Conservation (phyloP, 306 rosid species). For the Cercis canadensis region DNA sequence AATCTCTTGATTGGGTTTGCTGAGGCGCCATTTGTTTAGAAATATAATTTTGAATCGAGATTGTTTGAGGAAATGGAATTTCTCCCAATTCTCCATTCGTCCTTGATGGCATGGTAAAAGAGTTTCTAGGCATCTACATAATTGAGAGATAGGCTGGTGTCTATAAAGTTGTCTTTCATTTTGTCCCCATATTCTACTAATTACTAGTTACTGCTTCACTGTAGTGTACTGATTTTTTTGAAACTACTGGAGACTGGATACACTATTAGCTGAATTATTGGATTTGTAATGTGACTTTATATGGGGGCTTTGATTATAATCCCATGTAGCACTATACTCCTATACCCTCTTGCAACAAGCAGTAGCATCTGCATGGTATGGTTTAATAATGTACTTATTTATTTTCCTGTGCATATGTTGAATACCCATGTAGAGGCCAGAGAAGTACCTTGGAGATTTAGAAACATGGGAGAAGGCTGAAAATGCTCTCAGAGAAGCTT, state of each 20-base stretch:
- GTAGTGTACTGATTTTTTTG: background rate
- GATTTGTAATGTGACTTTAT: background rate
- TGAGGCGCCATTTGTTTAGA: background rate
- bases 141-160: background rate
- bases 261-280: background rate
- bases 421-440: conserved; percentile 72
- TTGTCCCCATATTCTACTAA: background rate
- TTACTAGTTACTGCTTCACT: background rate
- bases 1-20: conserved; percentile 10
- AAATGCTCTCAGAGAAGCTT: conserved; percentile 80
- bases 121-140: background rate
- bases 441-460: conserved; percentile 77
- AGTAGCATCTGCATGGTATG: too few relatives aligned
- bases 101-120: background rate
- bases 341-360: background rate
- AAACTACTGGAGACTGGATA: background rate
- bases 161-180: background rate
- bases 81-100: background rate
- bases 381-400: conserved; percentile 1
- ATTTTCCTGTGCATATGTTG: conserved; percentile 24
- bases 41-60: too few relatives aligned
- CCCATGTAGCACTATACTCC: background rate
- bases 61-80: too few relatives aligned
- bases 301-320: background rate
- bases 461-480: conserved; percentile 95